A percentile compares a stretch with the other conserved stretches of the same genome.
phyloP scores from a whole-genome alignment of 305 asterid genomes.

The Stenogyne calaminthoides region DNA sequence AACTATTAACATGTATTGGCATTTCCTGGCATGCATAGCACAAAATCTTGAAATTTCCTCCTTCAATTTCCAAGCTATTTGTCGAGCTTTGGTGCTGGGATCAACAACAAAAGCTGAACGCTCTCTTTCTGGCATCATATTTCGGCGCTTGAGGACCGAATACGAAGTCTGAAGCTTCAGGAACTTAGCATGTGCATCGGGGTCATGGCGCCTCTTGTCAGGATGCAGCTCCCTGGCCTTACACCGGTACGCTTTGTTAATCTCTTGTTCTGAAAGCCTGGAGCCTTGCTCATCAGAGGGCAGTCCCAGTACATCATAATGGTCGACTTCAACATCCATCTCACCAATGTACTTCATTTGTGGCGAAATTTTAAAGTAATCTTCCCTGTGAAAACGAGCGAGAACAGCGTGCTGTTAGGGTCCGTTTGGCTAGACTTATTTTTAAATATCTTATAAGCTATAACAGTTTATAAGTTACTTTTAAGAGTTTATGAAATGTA shows the following conservation, averaged over 20 bases:
- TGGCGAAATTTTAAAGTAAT: too few species aligned
- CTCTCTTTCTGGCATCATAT: constrained; percentile 87
- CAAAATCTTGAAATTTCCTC: constrained; percentile 72
- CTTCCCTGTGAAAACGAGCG: too few species aligned
- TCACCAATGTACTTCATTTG: neutral
- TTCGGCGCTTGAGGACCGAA: constrained; percentile 71
- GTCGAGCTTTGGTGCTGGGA: constrained; percentile 47
- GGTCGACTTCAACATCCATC: constrained; percentile 75
- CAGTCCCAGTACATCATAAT: constrained; percentile 70
- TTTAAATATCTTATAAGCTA: too few species aligned
- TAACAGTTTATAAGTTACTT: too few species aligned
- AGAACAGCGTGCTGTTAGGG: too few species aligned
- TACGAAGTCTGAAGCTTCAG: constrained; percentile 73
- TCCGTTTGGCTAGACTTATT: too few species aligned
- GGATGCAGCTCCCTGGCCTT: constrained; percentile 89
- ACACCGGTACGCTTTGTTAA: constrained; percentile 64
- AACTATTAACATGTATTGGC: too few species aligned
- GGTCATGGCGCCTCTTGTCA: constrained; percentile 79
- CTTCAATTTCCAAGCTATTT: constrained; percentile 57
- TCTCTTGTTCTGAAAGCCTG: constrained; percentile 71
- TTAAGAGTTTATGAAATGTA: too few species aligned
- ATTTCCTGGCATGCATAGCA: constrained; percentile 51
- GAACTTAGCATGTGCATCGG: constrained; percentile 68
- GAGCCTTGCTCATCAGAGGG: constrained; percentile 85
- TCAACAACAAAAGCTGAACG: constrained; percentile 62